A percentile compares a stretch with the other conserved stretches of the same genome.
These are phyloP conservation scores for Perkinsus olseni DNA, from an alignment of 169 alveolate species.

Conservation along the genomic window DNA sequence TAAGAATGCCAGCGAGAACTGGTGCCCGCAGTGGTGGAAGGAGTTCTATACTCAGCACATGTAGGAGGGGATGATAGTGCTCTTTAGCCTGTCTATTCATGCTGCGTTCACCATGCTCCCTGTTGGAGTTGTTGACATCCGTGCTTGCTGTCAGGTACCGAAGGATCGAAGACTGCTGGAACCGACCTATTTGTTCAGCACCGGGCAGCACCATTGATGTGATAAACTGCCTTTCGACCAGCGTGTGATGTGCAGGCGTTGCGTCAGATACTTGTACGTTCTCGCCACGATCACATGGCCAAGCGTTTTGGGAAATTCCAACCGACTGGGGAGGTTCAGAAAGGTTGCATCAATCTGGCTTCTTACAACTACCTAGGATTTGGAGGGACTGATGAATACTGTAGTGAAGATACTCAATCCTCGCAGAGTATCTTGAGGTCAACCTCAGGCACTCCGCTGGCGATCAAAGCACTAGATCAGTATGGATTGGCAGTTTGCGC, in stretches of 20 bases:
- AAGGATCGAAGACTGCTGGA: conserved; percentile 14
- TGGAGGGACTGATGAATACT: conserved; percentile 10
- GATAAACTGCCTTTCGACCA: not conserved
- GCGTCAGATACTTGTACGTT: not conserved
- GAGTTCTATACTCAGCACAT: not conserved
- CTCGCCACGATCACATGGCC: not conserved
- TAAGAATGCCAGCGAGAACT: not conserved
- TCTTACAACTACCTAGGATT: conserved; percentile 12
- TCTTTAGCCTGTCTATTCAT: no score
- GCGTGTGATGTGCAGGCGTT: not conserved
- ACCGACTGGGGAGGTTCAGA: not conserved
- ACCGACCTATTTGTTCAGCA: conserved; percentile 4
- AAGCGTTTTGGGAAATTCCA: not conserved
- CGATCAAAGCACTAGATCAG: not conserved
- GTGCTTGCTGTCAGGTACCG: no score
- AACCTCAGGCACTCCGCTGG: conserved; percentile 6
- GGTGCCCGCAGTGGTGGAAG: conserved; percentile 1
- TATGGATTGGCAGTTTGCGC: not conserved
- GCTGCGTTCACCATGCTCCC: no score
- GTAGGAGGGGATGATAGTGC: not conserved
- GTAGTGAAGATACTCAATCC: not conserved
- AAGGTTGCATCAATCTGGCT: conserved; percentile 3
- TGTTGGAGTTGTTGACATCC: no score
- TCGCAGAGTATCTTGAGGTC: not conserved
- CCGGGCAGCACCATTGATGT: conserved; percentile 10